These are phyloP conservation scores for Funneliformis geosporum DNA, from an alignment of 192 early-diverging fungal species.

Conservation along the genomic window DNA sequence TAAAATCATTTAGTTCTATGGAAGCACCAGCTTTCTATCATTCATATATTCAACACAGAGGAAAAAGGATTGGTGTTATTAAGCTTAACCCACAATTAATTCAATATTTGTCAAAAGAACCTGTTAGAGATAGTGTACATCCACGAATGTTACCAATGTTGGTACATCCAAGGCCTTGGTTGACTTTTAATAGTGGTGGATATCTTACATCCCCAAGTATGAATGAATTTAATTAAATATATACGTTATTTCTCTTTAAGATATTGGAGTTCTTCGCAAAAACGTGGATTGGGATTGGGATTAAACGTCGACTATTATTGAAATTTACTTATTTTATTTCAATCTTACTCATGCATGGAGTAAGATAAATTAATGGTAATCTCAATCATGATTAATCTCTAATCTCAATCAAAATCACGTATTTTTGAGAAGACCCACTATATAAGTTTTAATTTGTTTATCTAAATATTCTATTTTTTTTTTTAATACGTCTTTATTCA, in stretches of 20 bases:
- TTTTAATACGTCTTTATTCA: conserved; percentile 1
- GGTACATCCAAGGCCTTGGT: conserved; percentile 88
- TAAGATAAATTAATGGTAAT: too few species aligned
- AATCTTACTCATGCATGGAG: too few species aligned
- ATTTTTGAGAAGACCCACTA: too few species aligned
- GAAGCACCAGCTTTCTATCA: conserved; percentile 83
- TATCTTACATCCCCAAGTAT: conserved; percentile 72
- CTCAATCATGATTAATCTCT: too few species aligned
- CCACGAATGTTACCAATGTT: conserved; percentile 92
- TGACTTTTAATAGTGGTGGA: conserved; percentile 81
- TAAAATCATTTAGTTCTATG: conserved; percentile 35
- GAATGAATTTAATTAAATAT: too few species aligned
- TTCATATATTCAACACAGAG: conserved; percentile 57
- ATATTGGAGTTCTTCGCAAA: too few species aligned
- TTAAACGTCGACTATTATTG: too few species aligned
- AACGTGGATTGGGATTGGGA: too few species aligned
- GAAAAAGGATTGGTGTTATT: conserved; percentile 76
- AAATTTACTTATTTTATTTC: too few species aligned
- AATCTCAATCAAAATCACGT: too few species aligned
- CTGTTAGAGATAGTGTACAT: conserved; percentile 59
- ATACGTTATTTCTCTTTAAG: not conserved
- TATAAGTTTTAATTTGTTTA: not conserved
- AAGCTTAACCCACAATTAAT: conserved; percentile 64
- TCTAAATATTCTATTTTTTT: not conserved
- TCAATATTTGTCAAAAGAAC: conserved; percentile 64